These are phyloP conservation scores for Elongisporangium prolatum DNA, from an alignment of 352 stramenopile genomes.

Conservation along the genomic window DNA sequence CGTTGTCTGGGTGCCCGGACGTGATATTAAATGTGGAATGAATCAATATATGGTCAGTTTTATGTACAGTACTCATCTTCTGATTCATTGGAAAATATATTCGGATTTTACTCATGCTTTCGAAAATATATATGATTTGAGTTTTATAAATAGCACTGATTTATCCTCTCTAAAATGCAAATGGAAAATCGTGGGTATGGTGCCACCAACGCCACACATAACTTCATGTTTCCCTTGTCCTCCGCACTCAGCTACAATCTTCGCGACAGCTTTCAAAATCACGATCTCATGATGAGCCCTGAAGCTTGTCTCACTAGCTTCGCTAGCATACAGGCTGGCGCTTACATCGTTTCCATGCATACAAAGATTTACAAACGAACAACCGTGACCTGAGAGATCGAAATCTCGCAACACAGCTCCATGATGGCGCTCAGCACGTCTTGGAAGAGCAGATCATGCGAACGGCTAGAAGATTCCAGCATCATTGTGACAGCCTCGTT, in stretches of 20 bases:
- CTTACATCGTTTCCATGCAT: slow-evolving; percentile 17
- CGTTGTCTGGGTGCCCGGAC: too few species aligned
- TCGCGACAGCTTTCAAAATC: slow-evolving; percentile 66
- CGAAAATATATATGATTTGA: too few species aligned
- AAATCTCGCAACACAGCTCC: slow-evolving; percentile 60
- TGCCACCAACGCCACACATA: slow-evolving; percentile 37
- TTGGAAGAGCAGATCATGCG: slow-evolving; percentile 59
- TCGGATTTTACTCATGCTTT: too few species aligned
- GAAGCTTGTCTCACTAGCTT: slow-evolving; percentile 17
- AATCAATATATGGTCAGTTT: too few species aligned
- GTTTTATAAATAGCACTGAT: too few species aligned
- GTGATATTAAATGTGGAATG: too few species aligned
- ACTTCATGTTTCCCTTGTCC: slow-evolving; percentile 75
- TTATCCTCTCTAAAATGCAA: too few species aligned
- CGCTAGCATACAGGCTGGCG: slow-evolving; percentile 25
- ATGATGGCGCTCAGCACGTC: slow-evolving; percentile 70
- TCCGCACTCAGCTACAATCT: slow-evolving; percentile 78
- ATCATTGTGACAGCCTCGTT: slow-evolving; percentile 32
- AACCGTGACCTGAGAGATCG: slow-evolving; percentile 80
- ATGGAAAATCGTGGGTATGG: slow-evolving; percentile 51
- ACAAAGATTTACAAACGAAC: slow-evolving; percentile 57
- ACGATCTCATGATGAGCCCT: slow-evolving; percentile 34
- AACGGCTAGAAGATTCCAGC: slow-evolving; percentile 43
- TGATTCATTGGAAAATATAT: too few species aligned
- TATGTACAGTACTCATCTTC: too few species aligned